phyloP scores from a whole-genome alignment of 1,139 yeast genomes.

The Saccharomyces hybrid region DNA sequence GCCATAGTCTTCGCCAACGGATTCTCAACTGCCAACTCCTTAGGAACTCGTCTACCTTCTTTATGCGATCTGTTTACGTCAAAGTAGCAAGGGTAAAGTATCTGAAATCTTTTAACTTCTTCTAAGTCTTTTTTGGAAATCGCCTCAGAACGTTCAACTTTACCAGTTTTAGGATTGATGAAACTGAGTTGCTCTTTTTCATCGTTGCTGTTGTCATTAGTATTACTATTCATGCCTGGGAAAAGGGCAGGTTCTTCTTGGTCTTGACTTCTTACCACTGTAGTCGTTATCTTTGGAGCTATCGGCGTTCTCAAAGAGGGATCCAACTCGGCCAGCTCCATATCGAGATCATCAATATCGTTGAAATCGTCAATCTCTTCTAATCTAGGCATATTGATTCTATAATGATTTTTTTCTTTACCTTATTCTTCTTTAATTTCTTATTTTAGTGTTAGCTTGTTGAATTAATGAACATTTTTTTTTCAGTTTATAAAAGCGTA shows the following conservation, averaged over 20 bases:
- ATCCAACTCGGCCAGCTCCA: conserved; percentile 88
- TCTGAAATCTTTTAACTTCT: conserved; percentile 59
- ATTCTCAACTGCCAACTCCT: conserved; percentile 62
- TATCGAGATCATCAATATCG: conserved; percentile 84
- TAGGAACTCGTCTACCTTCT: conserved; percentile 76
- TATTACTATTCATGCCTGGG: conserved; percentile 5
- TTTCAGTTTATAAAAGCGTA: not conserved
- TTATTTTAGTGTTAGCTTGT: not conserved
- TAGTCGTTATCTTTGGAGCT: conserved; percentile 59
- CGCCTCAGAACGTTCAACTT: conserved; percentile 20
- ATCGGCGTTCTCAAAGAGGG: conserved; percentile 61
- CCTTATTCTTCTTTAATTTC: not conserved
- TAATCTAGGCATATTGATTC: conserved; percentile 50
- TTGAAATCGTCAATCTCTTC: conserved; percentile 80
- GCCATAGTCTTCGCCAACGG: conserved; percentile 80
- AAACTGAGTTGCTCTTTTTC: conserved; percentile 18
- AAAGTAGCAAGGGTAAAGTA: conserved; percentile 86
- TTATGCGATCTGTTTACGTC: conserved; percentile 67
- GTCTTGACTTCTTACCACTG: conserved; percentile 60
- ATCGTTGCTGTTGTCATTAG: not conserved
- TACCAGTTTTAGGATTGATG: conserved; percentile 24
- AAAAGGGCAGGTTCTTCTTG: conserved; percentile 28
- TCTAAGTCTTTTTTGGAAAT: conserved; percentile 35
- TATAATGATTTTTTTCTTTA: not conserved
- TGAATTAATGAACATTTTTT: not conserved